Conservation (phyloP, 495 filamentous ascomycete species). For the Corynascus novoguineensis region DNA sequence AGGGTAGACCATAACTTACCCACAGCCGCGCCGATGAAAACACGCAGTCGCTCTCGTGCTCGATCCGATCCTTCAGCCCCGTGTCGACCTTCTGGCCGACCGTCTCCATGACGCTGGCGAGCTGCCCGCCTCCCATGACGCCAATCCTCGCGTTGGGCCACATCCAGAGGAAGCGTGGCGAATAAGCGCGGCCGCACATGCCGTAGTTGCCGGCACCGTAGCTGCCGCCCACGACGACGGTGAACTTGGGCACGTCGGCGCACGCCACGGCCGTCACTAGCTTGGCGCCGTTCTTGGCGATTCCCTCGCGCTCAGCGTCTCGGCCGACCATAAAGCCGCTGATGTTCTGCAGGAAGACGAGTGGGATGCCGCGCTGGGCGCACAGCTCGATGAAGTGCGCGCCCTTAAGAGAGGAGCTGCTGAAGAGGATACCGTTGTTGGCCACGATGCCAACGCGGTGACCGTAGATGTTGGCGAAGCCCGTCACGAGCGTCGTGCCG, state of each 20-base stretch:
- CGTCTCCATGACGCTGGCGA: slow-evolving; percentile 88
- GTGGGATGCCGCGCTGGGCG: slow-evolving; percentile 77
- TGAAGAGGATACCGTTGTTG: slow-evolving; percentile 98
- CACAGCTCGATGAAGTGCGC: slow-evolving; percentile 99
- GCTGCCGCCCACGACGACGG: slow-evolving; percentile 84
- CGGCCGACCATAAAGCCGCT: slow-evolving; percentile 95
- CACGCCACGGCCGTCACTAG: slow-evolving; percentile 94
- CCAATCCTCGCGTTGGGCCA: slow-evolving; percentile 95
- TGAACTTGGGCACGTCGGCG: slow-evolving; percentile 95
- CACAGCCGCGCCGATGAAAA: slow-evolving; percentile 87
- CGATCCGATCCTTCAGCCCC: slow-evolving; percentile 75
- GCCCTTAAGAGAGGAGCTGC: slow-evolving; percentile 81
- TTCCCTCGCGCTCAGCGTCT: slow-evolving; percentile 88
- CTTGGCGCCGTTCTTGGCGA: slow-evolving; percentile 97
- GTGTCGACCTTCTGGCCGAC: slow-evolving; percentile 82
- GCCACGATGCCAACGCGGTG: slow-evolving; percentile 90
- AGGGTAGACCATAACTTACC: slow-evolving; percentile 57
- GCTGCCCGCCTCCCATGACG: slow-evolving; percentile 94
- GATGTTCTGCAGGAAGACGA: slow-evolving; percentile 96
- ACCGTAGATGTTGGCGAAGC: slow-evolving; percentile 86
- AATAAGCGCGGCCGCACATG: slow-evolving; percentile 88
- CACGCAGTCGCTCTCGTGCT: slow-evolving; percentile 80
- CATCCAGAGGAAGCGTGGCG: slow-evolving; percentile 87
- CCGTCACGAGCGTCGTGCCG: slow-evolving; percentile 84
- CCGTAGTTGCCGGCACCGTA: slow-evolving; percentile 72